These are phyloP conservation scores for Penicillium sp. DNA, from an alignment of 2,329 filamentous ascomycete genomes.

Conservation along the genomic window DNA sequence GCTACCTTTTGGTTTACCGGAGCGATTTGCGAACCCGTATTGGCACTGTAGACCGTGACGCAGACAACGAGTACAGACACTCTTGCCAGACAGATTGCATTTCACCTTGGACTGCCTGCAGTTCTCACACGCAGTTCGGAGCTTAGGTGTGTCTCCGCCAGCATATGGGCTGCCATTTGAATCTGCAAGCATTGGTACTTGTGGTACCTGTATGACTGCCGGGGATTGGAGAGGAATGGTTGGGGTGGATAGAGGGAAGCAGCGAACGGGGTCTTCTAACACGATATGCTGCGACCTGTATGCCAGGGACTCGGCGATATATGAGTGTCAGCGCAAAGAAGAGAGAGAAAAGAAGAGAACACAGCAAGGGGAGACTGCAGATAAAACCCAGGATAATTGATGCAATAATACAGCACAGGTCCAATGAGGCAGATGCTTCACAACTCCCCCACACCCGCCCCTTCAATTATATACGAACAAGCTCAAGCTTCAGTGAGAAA, in stretches of 20 bases:
- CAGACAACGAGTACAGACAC: slow-evolving; percentile 37
- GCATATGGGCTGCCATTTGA: slow-evolving; percentile 22
- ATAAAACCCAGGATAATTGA: slow-evolving; percentile 4
- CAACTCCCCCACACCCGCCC: background rate
- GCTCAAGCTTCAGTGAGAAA: slow-evolving; percentile 20
- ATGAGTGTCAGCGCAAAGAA: slow-evolving; percentile 4
- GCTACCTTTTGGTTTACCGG: slow-evolving; percentile 41
- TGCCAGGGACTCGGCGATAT: background rate
- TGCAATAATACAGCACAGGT: slow-evolving; percentile 2
- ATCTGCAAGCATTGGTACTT: slow-evolving; percentile 28
- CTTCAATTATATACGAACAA: slow-evolving; percentile 21
- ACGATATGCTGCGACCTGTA: slow-evolving; percentile 1
- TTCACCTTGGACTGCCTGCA: slow-evolving; percentile 42
- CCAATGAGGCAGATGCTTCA: slow-evolving; percentile 11
- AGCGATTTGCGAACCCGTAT: slow-evolving; percentile 40
- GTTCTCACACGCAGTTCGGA: slow-evolving; percentile 40
- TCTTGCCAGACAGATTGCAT: slow-evolving; percentile 37
- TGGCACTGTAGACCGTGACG: slow-evolving; percentile 38
- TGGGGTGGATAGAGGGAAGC: background rate
- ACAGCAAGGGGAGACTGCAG: slow-evolving; percentile 3
- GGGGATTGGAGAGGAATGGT: too few relatives aligned
- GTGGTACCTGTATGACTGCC: background rate
- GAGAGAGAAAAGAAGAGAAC: slow-evolving; percentile 1
- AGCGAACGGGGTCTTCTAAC: slow-evolving; percentile 1
- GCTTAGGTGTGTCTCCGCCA: slow-evolving; percentile 32